Evolutionary conservation across 2,329 filamentous ascomycete species (phyloP).

Genomic region (Stagonosporopsis rhizophila): DNA sequence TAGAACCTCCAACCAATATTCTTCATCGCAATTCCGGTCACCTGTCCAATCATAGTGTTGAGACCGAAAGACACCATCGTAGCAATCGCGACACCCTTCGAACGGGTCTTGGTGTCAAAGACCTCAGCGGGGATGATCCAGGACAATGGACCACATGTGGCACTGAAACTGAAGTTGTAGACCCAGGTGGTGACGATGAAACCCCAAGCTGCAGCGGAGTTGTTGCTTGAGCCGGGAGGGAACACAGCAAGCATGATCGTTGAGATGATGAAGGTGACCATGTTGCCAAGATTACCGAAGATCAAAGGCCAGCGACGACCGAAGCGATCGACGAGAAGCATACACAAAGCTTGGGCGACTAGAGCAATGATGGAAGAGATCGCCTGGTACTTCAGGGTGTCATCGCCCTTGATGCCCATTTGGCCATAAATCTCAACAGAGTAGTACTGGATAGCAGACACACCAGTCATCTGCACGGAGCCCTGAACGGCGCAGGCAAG

Average conservation of each 20-base stretch:
- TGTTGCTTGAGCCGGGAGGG: conserved; percentile 63
- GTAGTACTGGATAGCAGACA: conserved; percentile 72
- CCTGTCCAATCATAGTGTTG: conserved; percentile 77
- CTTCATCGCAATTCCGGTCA: conserved; percentile 67
- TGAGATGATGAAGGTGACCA: conserved; percentile 74
- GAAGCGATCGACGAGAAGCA: conserved; percentile 71
- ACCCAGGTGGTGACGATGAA: conserved; percentile 82
- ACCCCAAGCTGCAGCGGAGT: conserved; percentile 68
- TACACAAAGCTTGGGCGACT: conserved; percentile 71
- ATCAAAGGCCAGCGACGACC: conserved; percentile 78
- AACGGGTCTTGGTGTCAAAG: conserved; percentile 77
- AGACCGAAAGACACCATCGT: conserved; percentile 77
- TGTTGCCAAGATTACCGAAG: conserved; percentile 73
- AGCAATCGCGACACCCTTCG: conserved; percentile 76
- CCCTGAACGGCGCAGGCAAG: conserved; percentile 74
- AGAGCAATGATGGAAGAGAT: conserved; percentile 76
- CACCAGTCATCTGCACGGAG: conserved; percentile 76
- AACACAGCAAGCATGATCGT: conserved; percentile 64
- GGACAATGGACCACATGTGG: conserved; percentile 72
- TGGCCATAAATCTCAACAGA: conserved; percentile 70
- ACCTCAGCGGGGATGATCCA: conserved; percentile 74
- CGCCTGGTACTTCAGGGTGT: conserved; percentile 76
- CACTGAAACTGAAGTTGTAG: conserved; percentile 79
- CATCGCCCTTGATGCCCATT: conserved; percentile 70
- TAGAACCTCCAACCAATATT: conserved; percentile 65